phyloP scores from a whole-genome alignment of 331 rosid genomes.

The Spiraea crenata region DNA sequence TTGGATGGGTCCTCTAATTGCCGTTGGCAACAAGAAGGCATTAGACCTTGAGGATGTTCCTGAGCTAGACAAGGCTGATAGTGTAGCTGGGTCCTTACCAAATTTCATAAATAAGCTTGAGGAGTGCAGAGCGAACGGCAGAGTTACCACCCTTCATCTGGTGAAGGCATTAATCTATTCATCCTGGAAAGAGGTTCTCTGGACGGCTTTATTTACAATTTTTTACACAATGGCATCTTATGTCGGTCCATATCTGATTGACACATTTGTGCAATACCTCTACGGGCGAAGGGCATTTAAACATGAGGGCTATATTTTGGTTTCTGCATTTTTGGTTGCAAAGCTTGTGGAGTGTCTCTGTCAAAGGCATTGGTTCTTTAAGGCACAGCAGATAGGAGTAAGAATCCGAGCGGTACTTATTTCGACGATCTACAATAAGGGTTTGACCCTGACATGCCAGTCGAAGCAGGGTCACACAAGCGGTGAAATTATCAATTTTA shows the following conservation, averaged over 20 bases:
- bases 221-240: slow-evolving; percentile 52
- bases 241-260: slow-evolving; percentile 84
- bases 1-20: slow-evolving; percentile 74
- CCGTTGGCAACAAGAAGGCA: slow-evolving; percentile 59
- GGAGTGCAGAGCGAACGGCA: slow-evolving; percentile 44
- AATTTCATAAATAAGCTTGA: slow-evolving; percentile 43
- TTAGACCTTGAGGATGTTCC: slow-evolving; percentile 92
- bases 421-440: slow-evolving; percentile 55
- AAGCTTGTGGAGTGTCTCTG: slow-evolving; percentile 61
- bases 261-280: slow-evolving; percentile 75
- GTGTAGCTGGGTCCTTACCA: slow-evolving; percentile 51
- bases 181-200: slow-evolving; percentile 61
- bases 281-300: slow-evolving; percentile 47
- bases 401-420: slow-evolving; percentile 54
- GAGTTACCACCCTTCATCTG: slow-evolving; percentile 53
- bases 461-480: slow-evolving; percentile 65
- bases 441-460: slow-evolving; percentile 65
- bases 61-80: slow-evolving; percentile 58
- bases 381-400: slow-evolving; percentile 57
- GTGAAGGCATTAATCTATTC: slow-evolving; percentile 49
- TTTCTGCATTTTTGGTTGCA: slow-evolving; percentile 58
- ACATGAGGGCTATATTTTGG: slow-evolving; percentile 63
- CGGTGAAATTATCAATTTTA: slow-evolving; percentile 82
- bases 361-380: slow-evolving; percentile 65
- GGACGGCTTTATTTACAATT: slow-evolving; percentile 41